Base-by-base conservation (phyloP, 306 rosid genomes). In the Prunus campanulata region DNA sequence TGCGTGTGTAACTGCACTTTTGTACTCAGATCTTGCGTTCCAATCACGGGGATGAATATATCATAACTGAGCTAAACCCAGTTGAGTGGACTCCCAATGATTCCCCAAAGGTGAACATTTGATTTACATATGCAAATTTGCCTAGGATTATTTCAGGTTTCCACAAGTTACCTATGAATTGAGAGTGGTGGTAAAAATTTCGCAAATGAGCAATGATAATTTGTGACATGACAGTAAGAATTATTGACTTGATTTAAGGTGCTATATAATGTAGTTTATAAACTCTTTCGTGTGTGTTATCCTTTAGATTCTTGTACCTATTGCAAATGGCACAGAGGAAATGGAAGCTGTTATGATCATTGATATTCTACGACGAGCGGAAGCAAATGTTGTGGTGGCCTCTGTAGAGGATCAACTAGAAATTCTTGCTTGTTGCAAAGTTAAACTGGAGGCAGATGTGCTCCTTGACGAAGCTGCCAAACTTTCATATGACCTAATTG, bases 311-410 rank as follows among this genome's bases (percentile, higher is more conserved):
- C 98, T 95, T 60, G 96, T 95, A 74, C 97, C 98, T 52, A 83
- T 92, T 70, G 97, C 97, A 32, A 74, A 88, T 75, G 98, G 97
- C 68, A 79, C 86, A 4, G 98, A 95, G 91, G 98, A 95, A 88
- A 92, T 95, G 97, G 97, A 95, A 88, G 97, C 97, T 66, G 72
- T 89, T 14, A 89, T 89, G 74, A 89, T 92, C 62, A 87, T 95
- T 70, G 96, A 90, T 80, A 77, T 92, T 76, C 91, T 95, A 66
- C 89, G 93, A 42, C 75, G 91, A 75, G 97, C 97, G 55, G 85
- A 95, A 78, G 96, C 92, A 77, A 68, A 92, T 81, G 98, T 92
- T 67, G 92, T 90, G 61, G 97, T 92, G 85, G 97, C 96, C 56
- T 88, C 98, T 84, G 79, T 90, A 69, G 97, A 83, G 84, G 88